Evolutionary conservation across 441 rosid genomes (phyloP), one percentile per base, ranked within the genome.

Genomic region (Populus hybrid): DNA sequence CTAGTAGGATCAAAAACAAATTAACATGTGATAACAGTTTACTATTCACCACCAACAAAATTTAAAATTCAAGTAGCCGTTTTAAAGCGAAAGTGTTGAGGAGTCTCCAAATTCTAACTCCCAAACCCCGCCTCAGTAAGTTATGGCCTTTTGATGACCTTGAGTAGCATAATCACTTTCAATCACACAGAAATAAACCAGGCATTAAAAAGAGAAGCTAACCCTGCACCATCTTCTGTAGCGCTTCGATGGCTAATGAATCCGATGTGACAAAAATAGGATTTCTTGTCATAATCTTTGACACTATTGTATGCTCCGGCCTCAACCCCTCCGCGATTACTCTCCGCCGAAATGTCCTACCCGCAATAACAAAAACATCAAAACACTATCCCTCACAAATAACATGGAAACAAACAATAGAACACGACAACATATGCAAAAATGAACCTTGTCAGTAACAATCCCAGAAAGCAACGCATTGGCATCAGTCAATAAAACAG

Each of bases 181-280:
- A 53, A 4, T 16, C 61, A 16, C 61, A 53, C 21, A 53, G 7
- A 53, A 6, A 16, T 53, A 53, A 53, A 53, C 21, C 2, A 53
- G 8, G 61, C 21, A 53, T 16, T 53, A 53, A 53, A 53, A 18
- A 53, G 61, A 53, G 61, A 53, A 53, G 61, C 61, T 53, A 6
- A 53, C 99, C 98, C 73, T 92, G 99, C 29, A 93, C 91, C 99
- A 95, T 95, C 85, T 93, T 95, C 79, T 92, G 95, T 69, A 95
- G 97, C 74, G 99, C 99, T 69, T 94, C 97, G 21, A 93, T 91
- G 74, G 99, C 99, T 50, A 92, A 86, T 2, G 99, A 81, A 76
- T 92, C 98, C 0, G 97, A 87, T 9, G 90, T 84, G 67, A 95
- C 98, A 79, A 93, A 95, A 73, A 88, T 88, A 6, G 99, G 99